Conservation (phyloP, 148 eudicot genomes). For the Rheum nobile region DNA sequence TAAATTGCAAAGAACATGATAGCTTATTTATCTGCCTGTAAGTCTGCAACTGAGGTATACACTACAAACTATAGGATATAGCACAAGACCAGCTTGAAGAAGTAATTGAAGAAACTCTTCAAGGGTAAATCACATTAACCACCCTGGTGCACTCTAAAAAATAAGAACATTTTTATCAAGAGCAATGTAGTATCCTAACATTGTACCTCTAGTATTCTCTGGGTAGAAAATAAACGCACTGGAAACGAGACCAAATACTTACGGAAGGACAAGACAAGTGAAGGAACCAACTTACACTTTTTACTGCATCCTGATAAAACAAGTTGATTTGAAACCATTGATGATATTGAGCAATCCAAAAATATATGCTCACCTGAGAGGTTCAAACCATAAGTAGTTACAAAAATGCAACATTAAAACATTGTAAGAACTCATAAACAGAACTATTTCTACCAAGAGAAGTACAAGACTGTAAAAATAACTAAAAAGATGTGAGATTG, state of each 20-base stretch:
- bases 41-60: background rate
- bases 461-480: background rate
- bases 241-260: background rate
- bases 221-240: background rate
- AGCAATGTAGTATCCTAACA: background rate
- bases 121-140: background rate
- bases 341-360: constrained; percentile 61
- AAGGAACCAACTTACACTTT: constrained; percentile 52
- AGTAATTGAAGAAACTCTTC: background rate
- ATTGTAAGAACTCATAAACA: background rate
- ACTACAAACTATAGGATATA: background rate
- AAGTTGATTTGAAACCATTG: constrained; percentile 64
- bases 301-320: constrained; percentile 48
- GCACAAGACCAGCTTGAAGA: background rate
- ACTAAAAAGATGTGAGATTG: background rate
- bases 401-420: background rate
- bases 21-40: background rate
- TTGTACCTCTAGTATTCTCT: background rate
- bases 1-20: background rate
- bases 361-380: constrained; percentile 75
- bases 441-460: background rate
- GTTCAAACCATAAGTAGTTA: background rate
- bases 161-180: background rate
- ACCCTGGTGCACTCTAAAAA: background rate
- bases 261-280: constrained; percentile 1